Evolutionary conservation across 148 eudicot species (phyloP), one percentile per base, ranked within the genome.

Genomic region (Vaccinium corymbosum): DNA sequence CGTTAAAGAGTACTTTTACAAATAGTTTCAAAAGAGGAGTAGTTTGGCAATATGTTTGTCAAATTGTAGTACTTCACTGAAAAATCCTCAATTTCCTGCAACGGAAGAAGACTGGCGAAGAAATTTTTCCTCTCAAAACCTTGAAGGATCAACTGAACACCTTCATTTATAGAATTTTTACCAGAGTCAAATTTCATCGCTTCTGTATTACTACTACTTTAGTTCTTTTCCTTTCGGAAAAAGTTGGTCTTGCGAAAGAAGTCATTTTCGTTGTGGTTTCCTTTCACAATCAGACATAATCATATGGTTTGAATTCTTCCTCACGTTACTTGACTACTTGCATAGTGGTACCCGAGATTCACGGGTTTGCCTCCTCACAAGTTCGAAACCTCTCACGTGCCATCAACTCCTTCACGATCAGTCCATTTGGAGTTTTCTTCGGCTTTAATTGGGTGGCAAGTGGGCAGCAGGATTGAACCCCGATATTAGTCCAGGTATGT

Each of bases 241-340:
- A 68, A 48, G 20, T 13, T 19, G 20, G 56, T 51, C 15, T 49
- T 6, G 25, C 15, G 56, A 68, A 66, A 81, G 22, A 6, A 68
- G 62, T 81, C 83, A 25, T 29, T 81, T 48, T 79, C 49, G 10
- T 32, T 51, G 35, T 78, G 1, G 68, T 79, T 56, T 59, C 71
- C 13, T 25, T 62, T 27, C 59, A 38, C 61, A 25, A 78, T 81
- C 19, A 50, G 38, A 66, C 76, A 81, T 68, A 68, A 68, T 68
- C 46, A 81, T 68, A 27, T 49, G 83, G 19, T 81, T 68, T 49
- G 76, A 29, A 68, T 19, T 29, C 15, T 56, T 29, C 16, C 6
- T n/a, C 83, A 68, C 25, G 12, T 81, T 81, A 5, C 16, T 19
- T 53, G 32, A 81, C 53, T 66, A 13, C 0, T 42, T 42, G 46